Evolutionary conservation across 768 basidiomycete genomes (phyloP).

Genomic region (Gloeopeniophorella convolvens): DNA sequence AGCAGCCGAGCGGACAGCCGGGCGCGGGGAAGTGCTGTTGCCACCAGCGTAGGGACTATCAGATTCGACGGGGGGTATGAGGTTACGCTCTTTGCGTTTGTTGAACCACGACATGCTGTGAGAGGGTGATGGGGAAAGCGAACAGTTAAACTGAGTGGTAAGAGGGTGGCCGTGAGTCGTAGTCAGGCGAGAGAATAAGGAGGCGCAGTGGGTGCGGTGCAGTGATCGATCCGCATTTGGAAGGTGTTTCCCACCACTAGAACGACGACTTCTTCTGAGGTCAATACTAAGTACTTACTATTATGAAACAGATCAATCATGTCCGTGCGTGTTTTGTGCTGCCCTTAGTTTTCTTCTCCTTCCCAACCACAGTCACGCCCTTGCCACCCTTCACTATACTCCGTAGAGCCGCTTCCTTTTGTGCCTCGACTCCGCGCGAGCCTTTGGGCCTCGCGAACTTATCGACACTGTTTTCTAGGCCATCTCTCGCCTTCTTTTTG

Average conservation of each 20-base stretch:
- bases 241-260: conserved; percentile 6
- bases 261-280: no score
- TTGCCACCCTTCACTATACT: conserved; percentile 78
- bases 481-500: conserved; percentile 60
- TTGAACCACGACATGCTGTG: conserved; percentile 57
- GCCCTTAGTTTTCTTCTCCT: conserved; percentile 36
- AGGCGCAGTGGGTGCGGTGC: no score
- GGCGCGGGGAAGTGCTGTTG: conserved; percentile 34
- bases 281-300: no score
- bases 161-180: no score
- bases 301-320: no score
- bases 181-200: conserved; percentile 4
- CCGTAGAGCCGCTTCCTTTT: conserved; percentile 80
- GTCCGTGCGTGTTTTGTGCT: neutral
- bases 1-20: conserved; percentile 43
- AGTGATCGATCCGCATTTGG: no score
- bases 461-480: conserved; percentile 57
- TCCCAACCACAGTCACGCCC: conserved; percentile 85
- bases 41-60: conserved; percentile 28
- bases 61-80: conserved; percentile 62
- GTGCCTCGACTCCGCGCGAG: conserved; percentile 56
- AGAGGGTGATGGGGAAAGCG: no score
- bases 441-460: conserved; percentile 53
- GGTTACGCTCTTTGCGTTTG: conserved; percentile 51
- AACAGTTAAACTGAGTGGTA: no score